These are phyloP conservation scores for Achaetomium macrosporum DNA, from an alignment of 2,329 filamentous ascomycete genomes.

Conservation along the genomic window DNA sequence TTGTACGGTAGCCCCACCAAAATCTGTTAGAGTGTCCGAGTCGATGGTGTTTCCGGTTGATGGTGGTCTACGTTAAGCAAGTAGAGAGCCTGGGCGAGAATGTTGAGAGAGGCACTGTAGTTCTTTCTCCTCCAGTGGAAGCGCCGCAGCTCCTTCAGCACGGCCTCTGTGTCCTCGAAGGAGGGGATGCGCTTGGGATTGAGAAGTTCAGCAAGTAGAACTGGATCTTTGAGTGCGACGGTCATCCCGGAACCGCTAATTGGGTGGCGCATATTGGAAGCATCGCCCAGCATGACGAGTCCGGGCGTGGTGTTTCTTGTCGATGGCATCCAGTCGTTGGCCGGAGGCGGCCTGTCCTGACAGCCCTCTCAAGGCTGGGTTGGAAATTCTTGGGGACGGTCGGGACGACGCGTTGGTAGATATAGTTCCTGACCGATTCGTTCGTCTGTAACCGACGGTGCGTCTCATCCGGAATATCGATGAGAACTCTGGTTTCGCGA, in stretches of 20 bases:
- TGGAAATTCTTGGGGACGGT: background rate
- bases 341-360: constrained; percentile 4
- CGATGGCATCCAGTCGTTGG: constrained; percentile 11
- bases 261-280: constrained; percentile 14
- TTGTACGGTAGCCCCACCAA: too few relatives aligned
- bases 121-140: constrained; percentile 12
- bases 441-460: background rate
- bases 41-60: too few relatives aligned
- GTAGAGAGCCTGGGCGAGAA: constrained; percentile 12
- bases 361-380: background rate
- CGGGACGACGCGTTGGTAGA: constrained; percentile 2
- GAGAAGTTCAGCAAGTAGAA: background rate
- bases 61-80: too few relatives aligned
- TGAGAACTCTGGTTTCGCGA: constrained; percentile 5
- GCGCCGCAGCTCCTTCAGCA: background rate
- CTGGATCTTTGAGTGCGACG: constrained; percentile 11
- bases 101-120: constrained; percentile 12
- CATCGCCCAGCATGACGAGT: constrained; percentile 11
- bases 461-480: constrained; percentile 10
- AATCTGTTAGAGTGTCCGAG: too few relatives aligned
- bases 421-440: constrained; percentile 3
- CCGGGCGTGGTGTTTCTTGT: constrained; percentile 7
- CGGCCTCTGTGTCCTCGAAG: background rate
- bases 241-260: constrained; percentile 15
- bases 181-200: background rate